Evolutionary conservation across 2,329 filamentous ascomycete genomes (phyloP).

Genomic region (Fusarium palustre): DNA sequence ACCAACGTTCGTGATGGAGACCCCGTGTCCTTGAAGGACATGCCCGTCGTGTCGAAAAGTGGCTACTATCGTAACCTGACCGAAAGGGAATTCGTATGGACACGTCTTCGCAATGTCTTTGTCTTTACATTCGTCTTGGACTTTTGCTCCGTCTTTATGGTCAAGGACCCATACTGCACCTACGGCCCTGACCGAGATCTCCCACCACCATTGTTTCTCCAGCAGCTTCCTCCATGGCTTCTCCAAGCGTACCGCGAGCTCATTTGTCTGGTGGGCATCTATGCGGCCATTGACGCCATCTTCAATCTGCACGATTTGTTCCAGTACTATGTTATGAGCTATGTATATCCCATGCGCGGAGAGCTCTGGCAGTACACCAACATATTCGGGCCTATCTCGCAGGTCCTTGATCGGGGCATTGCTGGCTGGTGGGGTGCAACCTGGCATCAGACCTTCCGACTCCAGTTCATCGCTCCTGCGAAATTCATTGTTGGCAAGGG

Average conservation of each 20-base stretch:
- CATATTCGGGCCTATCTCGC: slow-evolving; percentile 65
- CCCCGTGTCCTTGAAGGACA: slow-evolving; percentile 55
- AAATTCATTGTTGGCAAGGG: slow-evolving; percentile 58
- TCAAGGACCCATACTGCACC: slow-evolving; percentile 83
- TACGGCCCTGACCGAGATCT: slow-evolving; percentile 58
- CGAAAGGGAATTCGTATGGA: slow-evolving; percentile 58
- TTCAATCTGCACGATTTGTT: slow-evolving; percentile 71
- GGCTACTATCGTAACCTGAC: slow-evolving; percentile 61
- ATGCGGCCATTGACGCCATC: slow-evolving; percentile 69
- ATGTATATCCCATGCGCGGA: slow-evolving; percentile 63
- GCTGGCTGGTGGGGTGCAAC: slow-evolving; percentile 84
- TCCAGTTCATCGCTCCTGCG: slow-evolving; percentile 73
- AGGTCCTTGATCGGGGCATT: slow-evolving; percentile 76
- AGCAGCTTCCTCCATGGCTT: slow-evolving; percentile 56
- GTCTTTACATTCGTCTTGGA: slow-evolving; percentile 77
- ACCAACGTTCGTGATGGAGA: slow-evolving; percentile 50
- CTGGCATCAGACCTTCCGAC: slow-evolving; percentile 93
- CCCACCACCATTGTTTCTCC: slow-evolving; percentile 57
- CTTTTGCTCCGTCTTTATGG: slow-evolving; percentile 73
- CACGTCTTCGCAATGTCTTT: slow-evolving; percentile 60
- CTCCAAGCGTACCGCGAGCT: slow-evolving; percentile 68
- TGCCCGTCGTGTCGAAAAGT: slow-evolving; percentile 56
- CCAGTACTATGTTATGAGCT: slow-evolving; percentile 62
- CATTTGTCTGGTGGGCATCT: slow-evolving; percentile 67
- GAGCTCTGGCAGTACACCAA: slow-evolving; percentile 67